Conservation (phyloP, 441 rosid species). For the Capsella rubella region DNA sequence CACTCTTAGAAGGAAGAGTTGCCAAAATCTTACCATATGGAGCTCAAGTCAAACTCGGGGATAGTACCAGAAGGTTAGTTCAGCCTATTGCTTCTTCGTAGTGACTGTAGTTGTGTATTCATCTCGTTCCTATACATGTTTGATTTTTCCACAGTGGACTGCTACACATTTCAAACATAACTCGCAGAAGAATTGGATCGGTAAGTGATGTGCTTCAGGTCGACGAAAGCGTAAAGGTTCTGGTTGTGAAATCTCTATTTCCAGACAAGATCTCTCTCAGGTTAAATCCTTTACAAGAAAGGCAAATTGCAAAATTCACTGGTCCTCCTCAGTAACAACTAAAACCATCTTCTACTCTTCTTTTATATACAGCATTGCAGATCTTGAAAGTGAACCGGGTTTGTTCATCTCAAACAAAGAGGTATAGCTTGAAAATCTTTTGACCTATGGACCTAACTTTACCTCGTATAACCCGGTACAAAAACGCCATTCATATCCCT, state of each 20-base stretch:
- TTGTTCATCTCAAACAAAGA: constrained; percentile 71
- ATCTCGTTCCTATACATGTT: constrained; percentile 5
- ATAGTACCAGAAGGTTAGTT: constrained; percentile 79
- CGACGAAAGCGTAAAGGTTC: constrained; percentile 76
- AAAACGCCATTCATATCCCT: neutral
- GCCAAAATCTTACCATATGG: constrained; percentile 82
- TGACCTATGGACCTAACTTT: neutral
- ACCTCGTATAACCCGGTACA: neutral
- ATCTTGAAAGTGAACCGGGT: constrained; percentile 92
- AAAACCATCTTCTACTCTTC: neutral
- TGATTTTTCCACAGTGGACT: constrained; percentile 70
- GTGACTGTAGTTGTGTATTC: neutral
- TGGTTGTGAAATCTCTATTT: constrained; percentile 75
- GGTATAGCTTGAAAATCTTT: constrained; percentile 47
- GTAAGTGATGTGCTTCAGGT: constrained; percentile 69
- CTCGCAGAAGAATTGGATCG: constrained; percentile 57
- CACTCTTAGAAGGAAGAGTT: constrained; percentile 87
- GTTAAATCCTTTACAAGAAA: constrained; percentile 43
- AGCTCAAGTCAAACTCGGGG: constrained; percentile 84
- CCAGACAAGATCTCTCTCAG: constrained; percentile 91
- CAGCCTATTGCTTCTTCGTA: constrained; percentile 7
- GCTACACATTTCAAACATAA: constrained; percentile 86
- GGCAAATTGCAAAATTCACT: constrained; percentile 5
- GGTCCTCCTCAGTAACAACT: neutral
- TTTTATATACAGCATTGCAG: constrained; percentile 63